Conservation (phyloP, 306 rosid genomes). For the Malus sylvestris region DNA sequence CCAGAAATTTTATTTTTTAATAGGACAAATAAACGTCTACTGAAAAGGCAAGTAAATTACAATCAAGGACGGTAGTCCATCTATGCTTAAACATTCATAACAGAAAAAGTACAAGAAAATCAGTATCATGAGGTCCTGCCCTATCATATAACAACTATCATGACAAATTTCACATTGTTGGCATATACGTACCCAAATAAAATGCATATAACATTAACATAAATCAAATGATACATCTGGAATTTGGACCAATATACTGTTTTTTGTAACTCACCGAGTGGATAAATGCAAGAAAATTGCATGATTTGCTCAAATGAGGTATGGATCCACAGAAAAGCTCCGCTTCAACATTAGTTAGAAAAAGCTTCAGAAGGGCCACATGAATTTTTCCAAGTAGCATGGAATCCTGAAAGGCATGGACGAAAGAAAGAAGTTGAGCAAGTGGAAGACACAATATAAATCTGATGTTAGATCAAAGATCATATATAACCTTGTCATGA, state of each 20-base stretch:
- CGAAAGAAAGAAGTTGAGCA: not conserved
- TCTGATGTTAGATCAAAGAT: conserved; percentile 21
- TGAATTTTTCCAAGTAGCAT: conserved; percentile 82
- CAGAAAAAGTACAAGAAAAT: not conserved
- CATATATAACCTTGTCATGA: conserved; percentile 74
- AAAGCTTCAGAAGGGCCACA: conserved; percentile 69
- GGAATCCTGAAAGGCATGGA: conserved; percentile 57
- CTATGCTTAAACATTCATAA: not conserved
- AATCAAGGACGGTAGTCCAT: not conserved
- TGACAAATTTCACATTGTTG: not conserved
- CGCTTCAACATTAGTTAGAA: conserved; percentile 62
- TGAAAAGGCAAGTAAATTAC: not conserved
- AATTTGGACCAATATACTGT: not conserved
- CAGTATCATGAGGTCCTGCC: not conserved
- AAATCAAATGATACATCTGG: not conserved
- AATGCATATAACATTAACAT: not conserved
- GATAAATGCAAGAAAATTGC: conserved; percentile 85
- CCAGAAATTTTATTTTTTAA: not conserved
- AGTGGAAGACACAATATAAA: conserved; percentile 9
- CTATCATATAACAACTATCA: not conserved
- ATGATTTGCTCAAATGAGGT: conserved; percentile 62
- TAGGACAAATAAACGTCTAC: not conserved
- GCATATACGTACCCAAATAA: not conserved
- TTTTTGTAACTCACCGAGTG: conserved; percentile 64
- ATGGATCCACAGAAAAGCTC: conserved; percentile 51